Conservation (phyloP, 768 basidiomycete genomes). For the Omphalotus guepiniiformis region DNA sequence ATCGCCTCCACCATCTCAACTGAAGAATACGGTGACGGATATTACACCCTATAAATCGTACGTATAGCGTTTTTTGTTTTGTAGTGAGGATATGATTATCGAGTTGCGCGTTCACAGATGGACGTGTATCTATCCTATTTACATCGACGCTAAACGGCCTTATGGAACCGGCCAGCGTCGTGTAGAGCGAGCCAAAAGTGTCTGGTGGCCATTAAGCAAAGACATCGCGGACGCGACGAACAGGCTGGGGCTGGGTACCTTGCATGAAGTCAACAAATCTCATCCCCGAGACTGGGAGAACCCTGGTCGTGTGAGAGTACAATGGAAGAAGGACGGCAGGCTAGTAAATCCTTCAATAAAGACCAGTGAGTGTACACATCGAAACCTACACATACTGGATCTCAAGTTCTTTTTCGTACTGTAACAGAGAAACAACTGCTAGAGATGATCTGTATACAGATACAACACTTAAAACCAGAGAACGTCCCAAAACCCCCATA, state of each 20-base stretch:
- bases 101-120: constrained; percentile 53
- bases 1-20: constrained; percentile 37
- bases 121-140: constrained; percentile 96
- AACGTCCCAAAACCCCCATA: constrained; percentile 64
- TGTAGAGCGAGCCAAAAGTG: constrained; percentile 67
- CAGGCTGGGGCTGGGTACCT: constrained; percentile 69
- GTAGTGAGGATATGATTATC: constrained; percentile 3
- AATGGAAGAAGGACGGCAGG: constrained; percentile 79
- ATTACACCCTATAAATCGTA: constrained; percentile 84
- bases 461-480: constrained; percentile 72
- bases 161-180: constrained; percentile 81
- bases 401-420: not conserved
- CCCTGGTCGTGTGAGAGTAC: constrained; percentile 90
- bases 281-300: constrained; percentile 99
- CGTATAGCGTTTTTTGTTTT: constrained; percentile 22
- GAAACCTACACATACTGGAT: not conserved
- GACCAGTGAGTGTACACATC: constrained; percentile 53
- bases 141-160: constrained; percentile 92
- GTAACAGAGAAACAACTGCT: constrained; percentile 74
- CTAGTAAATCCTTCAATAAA: constrained; percentile 65
- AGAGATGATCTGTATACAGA: constrained; percentile 67
- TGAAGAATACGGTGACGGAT: constrained; percentile 51
- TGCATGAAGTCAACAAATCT: constrained; percentile 86
- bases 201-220: constrained; percentile 96
- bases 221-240: constrained; percentile 86